Base-by-base conservation (phyloP, 1,139 yeast species). In the Geotrichum cucujoidarum region DNA sequence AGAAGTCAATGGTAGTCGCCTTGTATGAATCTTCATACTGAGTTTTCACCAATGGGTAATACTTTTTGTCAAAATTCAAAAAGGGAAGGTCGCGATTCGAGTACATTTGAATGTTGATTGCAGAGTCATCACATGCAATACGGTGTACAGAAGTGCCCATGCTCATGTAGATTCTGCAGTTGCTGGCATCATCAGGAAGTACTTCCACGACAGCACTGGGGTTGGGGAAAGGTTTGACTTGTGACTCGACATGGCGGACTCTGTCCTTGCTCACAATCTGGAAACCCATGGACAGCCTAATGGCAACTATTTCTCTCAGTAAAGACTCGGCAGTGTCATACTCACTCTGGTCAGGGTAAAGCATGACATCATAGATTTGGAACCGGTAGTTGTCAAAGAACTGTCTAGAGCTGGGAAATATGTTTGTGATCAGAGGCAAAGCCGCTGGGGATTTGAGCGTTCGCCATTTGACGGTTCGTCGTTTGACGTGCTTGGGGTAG, bases 371-470 rank as follows among this genome's bases (percentile, higher is more conserved):
- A 60, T 86, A 86, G 16, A 78, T 72, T 55, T 78, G 84, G 47
- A 78, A 76, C 6, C 66, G 60, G 53, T 68, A 73, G 47, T 67
- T 62, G 13, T 60, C 57, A 18, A 63, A 60, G 49, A 90, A 80
- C 53, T 86, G 92, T 6, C 73, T 70, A 3, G 73, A 68, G 0
- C 81, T 67, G 0, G 97, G 97, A 59, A 90, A 88, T 7, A 82
- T 73, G 0, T 84, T 78, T 0, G 95, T 81, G 1, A 87, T 80
- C 0, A 84, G 71, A 0, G 99, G 99, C 21, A 94, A 69, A 2
- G 95, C 83, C 0, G 97, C 97, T 0, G 99, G 99, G 0, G 96
- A 80, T 31, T 88, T 84, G 48, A 94, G 74, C 0, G 97, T 89
- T 50, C 87, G 77, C 98, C 98, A 94, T 62, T 90, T 90, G 40